Evolutionary conservation across 2,329 filamentous ascomycete species (phyloP), one percentile per base, ranked within the genome.

Genomic region (Diplodia mutila): DNA sequence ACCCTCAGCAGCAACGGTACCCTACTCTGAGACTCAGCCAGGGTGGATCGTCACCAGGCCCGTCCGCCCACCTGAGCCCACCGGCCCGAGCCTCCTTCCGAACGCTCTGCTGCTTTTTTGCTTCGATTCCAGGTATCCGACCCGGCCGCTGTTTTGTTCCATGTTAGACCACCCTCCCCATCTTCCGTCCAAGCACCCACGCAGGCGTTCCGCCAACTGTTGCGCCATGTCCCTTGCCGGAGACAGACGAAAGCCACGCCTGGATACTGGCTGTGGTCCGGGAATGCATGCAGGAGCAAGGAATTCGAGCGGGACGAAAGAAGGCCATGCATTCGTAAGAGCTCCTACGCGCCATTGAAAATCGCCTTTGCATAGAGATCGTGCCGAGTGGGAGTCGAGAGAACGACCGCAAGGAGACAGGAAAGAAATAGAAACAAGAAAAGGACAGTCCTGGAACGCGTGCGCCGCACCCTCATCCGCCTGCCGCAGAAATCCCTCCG

Each of bases 361-460:
- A 16, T 8, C 27, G 49, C 18, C 46, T 42, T 42, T 49, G 25
- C 57, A 23, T 25, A 46, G 37, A 48, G 57, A 61, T n/a, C n/a
- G 57, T 63, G 59, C 57, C 29, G 14, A 6, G 39, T 37, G 42
- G n/a, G 29, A 51, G 11, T n/a, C 14, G 9, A 51, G 42, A 37
- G 59, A 63, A 63, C 46, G 59, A 51, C 59, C 42, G 46, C 59
- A 51, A 63, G 46, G 42, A 63, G 32, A 63, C 27, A 63, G 14
- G n/a, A 37, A 23, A 63, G 37, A 61, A 51, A 32, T 21, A 61
- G 37, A 27, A 34, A 12, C 23, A 49, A 32, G 23, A 27, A 61
- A 51, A 63, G 42, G 42, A 51, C 32, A 21, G 42, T n/a, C n/a
- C 42, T 16, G 59, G 59, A 37, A 29, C 59, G 46, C 59, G 27